These are phyloP conservation scores for Quercus agrifolia DNA, from an alignment of 306 rosid genomes.

Conservation along the genomic window DNA sequence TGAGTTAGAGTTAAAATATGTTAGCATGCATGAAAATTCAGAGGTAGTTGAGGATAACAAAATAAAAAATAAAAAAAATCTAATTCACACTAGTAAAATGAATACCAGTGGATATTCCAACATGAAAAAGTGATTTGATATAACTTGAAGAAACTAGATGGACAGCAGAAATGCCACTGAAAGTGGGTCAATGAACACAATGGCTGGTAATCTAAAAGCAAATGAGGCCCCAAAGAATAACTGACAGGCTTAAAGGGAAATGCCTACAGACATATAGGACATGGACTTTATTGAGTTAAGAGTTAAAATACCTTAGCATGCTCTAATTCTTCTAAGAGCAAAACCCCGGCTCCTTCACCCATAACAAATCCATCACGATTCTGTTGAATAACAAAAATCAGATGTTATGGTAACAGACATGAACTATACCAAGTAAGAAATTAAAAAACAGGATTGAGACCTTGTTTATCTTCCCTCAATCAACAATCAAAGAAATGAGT, in stretches of 20 bases:
- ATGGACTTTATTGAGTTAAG: neutral
- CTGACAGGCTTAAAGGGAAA: no score
- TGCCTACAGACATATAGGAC: no score
- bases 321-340: conserved; percentile 91
- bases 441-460: neutral
- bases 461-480: neutral
- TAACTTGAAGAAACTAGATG: conserved; percentile 8
- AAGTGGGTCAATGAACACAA: neutral
- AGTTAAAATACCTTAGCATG: conserved; percentile 77
- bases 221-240: neutral
- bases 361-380: conserved; percentile 97
- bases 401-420: conserved; percentile 17
- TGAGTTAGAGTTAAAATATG: neutral
- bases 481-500: conserved; percentile 2
- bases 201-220: neutral
- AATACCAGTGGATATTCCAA: neutral
- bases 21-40: no score
- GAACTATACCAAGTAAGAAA: conserved; percentile 15
- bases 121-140: neutral
- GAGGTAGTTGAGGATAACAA: no score
- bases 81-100: neutral
- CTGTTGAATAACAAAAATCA: conserved; percentile 47
- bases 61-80: no score
- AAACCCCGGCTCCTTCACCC: conserved; percentile 99
- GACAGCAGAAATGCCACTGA: neutral